Conservation (phyloP, 1,139 yeast species). For the Hanseniaspora uvarum region DNA sequence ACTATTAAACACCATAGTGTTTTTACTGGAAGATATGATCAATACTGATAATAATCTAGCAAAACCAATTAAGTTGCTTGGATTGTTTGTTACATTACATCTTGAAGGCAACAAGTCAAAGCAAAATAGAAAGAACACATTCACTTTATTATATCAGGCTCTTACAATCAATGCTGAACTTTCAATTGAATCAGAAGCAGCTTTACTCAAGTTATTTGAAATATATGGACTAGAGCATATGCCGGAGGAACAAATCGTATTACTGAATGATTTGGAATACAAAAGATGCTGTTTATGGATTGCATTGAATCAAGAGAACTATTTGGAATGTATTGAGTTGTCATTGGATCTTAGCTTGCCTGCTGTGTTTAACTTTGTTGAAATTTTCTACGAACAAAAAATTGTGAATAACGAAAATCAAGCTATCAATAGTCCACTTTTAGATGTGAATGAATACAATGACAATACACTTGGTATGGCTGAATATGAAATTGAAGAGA, state of each 20-base stretch:
- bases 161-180: not conserved
- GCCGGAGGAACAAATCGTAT: slow-evolving; percentile 24
- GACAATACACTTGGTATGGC: slow-evolving; percentile 12
- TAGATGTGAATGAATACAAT: slow-evolving; percentile 32
- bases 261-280: slow-evolving; percentile 30
- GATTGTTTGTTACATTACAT: slow-evolving; percentile 64
- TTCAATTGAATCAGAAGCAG: slow-evolving; percentile 24
- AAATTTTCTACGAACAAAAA: slow-evolving; percentile 19
- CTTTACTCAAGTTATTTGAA: slow-evolving; percentile 25
- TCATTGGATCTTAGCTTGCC: slow-evolving; percentile 23
- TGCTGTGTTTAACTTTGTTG: slow-evolving; percentile 32
- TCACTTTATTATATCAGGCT: not conserved
- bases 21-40: not conserved
- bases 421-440: slow-evolving; percentile 23
- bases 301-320: slow-evolving; percentile 26
- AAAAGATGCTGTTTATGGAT: slow-evolving; percentile 34
- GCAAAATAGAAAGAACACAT: slow-evolving; percentile 38
- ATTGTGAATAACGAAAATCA: slow-evolving; percentile 33
- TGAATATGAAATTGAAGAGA: slow-evolving; percentile 3
- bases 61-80: slow-evolving; percentile 34
- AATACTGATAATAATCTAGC: slow-evolving; percentile 6
- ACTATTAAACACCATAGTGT: not conserved
- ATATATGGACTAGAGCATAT: slow-evolving; percentile 22
- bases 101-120: slow-evolving; percentile 71
- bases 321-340: slow-evolving; percentile 28